Evolutionary conservation across 2,329 filamentous ascomycete genomes (phyloP).

Genomic region (Nakataea oryzae): DNA sequence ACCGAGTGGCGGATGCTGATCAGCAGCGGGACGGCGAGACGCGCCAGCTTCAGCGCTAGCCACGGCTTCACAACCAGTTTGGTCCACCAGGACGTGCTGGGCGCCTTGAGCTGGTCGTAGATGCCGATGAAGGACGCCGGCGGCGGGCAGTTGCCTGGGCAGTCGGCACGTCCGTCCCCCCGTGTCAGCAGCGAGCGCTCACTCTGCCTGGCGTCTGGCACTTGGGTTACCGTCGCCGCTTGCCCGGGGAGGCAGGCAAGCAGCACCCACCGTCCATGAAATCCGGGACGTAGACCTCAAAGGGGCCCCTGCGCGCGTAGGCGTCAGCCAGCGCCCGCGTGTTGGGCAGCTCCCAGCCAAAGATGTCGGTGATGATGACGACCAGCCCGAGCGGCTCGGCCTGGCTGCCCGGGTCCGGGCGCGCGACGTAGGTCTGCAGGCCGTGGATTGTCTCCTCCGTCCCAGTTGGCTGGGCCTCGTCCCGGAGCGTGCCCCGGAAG

Average conservation of each 20-base stretch:
- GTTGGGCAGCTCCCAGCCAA: constrained; percentile 44
- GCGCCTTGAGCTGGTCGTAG: constrained; percentile 5
- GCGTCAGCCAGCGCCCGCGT: constrained; percentile 39
- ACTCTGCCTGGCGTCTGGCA: no score
- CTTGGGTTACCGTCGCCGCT: no score
- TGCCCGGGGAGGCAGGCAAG: not conserved
- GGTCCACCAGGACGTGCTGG: constrained; percentile 1
- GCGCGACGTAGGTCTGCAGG: constrained; percentile 34
- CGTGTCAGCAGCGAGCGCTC: no score
- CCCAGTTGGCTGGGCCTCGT: constrained; percentile 32
- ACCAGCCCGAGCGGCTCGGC: constrained; percentile 31
- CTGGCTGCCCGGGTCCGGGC: constrained; percentile 21
- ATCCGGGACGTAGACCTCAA: constrained; percentile 41
- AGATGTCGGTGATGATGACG: constrained; percentile 43
- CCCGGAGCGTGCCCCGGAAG: constrained; percentile 33
- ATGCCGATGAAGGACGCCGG: constrained; percentile 2
- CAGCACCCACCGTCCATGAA: constrained; percentile 32
- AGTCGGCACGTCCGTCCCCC: no score
- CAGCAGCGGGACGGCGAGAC: constrained; percentile 18
- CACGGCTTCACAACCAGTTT: not conserved
- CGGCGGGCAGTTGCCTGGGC: not conserved
- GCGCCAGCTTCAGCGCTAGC: not conserved
- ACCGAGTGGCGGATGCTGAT: constrained; percentile 17
- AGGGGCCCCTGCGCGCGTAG: constrained; percentile 37
- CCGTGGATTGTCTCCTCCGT: constrained; percentile 33